Evolutionary conservation across 345 rosid species (phyloP), one percentile per base, ranked within the genome.

Genomic region (Populus alba): DNA sequence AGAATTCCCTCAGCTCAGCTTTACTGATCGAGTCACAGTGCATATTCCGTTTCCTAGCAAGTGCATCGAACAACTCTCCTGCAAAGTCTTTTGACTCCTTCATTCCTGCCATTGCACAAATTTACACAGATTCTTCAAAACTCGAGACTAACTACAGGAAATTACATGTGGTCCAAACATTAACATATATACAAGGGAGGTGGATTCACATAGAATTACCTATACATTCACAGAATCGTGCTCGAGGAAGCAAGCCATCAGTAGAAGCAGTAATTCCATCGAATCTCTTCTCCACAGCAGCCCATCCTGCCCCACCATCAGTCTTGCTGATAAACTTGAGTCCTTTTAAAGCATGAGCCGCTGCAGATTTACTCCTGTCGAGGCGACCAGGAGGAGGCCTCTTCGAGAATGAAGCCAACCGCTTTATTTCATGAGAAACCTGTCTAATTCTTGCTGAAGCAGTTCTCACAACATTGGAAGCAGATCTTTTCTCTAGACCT

Each of bases 1-100:
- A 92, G 63, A 92, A 92, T 17, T 91, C 90, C 65, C 79, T 84
- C 0, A 92, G 69, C 73, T 85, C 87, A 51, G 51, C 87, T 20
- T 89, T 90, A 4, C 81, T 79, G 39, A 92, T 89, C 2, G 90
- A 82, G 75, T 89, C 93, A 0, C 90, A 86, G 6, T 82, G 68
- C 59, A 92, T 87, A 31, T 86, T 73, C 78, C 87, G 78, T 78
- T 80, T 86, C 71, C 94, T 86, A 47, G 91, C 90, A 61, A 92
- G 91, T 18, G 97, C 89, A 75, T 90, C 83, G 18, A 91, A 92
- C 89, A 92, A 45, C 66, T 87, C 90, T 77, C 87, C 85, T 0
- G 93, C 97, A 66, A 92, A 92, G 15, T 92, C 95, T 85, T 88
- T 87, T 0, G 97, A 88, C 43, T 88, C 91, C 72, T 89, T 88